phyloP scores from a whole-genome alignment of 768 basidiomycete species.

The Lepiota venenata region DNA sequence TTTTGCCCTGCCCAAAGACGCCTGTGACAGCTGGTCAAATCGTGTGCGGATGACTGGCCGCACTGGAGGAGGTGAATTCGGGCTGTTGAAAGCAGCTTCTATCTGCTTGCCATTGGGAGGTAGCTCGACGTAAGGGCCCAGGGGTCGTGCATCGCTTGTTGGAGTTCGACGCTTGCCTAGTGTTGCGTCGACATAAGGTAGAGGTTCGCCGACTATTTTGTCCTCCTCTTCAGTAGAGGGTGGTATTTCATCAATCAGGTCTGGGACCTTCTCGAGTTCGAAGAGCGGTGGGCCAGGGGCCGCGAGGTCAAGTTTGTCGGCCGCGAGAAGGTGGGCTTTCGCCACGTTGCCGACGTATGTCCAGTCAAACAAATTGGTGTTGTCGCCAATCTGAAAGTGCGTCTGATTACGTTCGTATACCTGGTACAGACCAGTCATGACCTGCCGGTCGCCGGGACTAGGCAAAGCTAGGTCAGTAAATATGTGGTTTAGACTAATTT shows the following conservation, averaged over 20 bases:
- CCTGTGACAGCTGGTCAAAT: conserved; percentile 76
- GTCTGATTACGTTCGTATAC: conserved; percentile 83
- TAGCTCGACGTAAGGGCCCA: conserved; percentile 74
- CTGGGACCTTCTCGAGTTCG: conserved; percentile 31
- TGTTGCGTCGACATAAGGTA: conserved; percentile 64
- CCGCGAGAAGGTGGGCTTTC: conserved; percentile 89
- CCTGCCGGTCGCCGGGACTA: conserved; percentile 91
- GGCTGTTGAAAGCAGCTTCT: conserved; percentile 51
- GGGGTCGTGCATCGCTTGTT: conserved; percentile 74
- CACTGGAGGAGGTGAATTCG: conserved; percentile 33
- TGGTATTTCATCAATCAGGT: conserved; percentile 33
- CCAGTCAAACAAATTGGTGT: conserved; percentile 93
- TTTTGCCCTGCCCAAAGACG: conserved; percentile 50
- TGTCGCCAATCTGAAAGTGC: conserved; percentile 91
- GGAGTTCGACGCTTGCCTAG: conserved; percentile 65
- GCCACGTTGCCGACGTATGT: conserved; percentile 97
- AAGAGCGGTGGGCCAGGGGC: conserved; percentile 41
- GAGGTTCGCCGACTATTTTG: conserved; percentile 42
- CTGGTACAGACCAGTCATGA: conserved; percentile 72
- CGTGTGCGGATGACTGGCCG: conserved; percentile 69
- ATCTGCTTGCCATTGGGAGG: conserved; percentile 57
- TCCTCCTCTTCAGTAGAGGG: conserved; percentile 39
- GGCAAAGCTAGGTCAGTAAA: conserved; percentile 5
- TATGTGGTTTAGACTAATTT: background rate
- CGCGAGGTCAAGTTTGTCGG: conserved; percentile 72